These are phyloP conservation scores for Auriscalpium microsporum DNA, from an alignment of 768 basidiomycete genomes.

Conservation along the genomic window DNA sequence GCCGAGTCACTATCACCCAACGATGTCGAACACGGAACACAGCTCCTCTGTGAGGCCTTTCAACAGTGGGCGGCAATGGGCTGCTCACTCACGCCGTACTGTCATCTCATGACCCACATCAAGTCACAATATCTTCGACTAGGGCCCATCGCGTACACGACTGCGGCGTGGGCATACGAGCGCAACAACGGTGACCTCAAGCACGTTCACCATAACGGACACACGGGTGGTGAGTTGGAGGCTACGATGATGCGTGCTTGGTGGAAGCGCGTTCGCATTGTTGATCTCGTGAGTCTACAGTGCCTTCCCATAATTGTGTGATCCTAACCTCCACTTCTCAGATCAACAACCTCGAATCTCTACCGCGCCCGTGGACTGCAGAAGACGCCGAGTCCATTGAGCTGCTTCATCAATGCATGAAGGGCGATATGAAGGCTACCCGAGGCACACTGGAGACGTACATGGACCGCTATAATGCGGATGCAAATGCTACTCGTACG, in stretches of 20 bases:
- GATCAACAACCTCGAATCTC: not conserved
- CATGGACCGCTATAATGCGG: not conserved
- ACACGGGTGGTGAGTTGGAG: slow-evolving; percentile 17
- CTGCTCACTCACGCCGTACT: slow-evolving; percentile 16
- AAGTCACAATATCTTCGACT: slow-evolving; percentile 8
- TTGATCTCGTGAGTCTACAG: slow-evolving; percentile 7
- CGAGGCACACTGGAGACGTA: not conserved
- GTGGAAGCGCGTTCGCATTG: slow-evolving; percentile 12
- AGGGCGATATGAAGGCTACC: not conserved
- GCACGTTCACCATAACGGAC: slow-evolving; percentile 15
- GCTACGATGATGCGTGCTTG: slow-evolving; percentile 18
- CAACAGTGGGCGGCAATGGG: slow-evolving; percentile 14
- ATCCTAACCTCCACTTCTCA: not conserved
- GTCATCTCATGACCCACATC: slow-evolving; percentile 11
- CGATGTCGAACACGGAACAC: not conserved
- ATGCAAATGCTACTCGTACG: too few relatives aligned
- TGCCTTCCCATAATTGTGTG: too few relatives aligned
- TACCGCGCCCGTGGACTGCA: not conserved
- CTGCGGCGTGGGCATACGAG: slow-evolving; percentile 15
- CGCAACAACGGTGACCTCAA: slow-evolving; percentile 15
- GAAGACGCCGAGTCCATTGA: not conserved
- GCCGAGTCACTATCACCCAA: too few relatives aligned
- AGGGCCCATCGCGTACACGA: slow-evolving; percentile 7
- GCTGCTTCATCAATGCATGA: not conserved
- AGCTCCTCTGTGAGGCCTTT: slow-evolving; percentile 1